Base-by-base conservation (phyloP, 371 early-diverging fungal species). In the Vairimorpha ceranae region DNA sequence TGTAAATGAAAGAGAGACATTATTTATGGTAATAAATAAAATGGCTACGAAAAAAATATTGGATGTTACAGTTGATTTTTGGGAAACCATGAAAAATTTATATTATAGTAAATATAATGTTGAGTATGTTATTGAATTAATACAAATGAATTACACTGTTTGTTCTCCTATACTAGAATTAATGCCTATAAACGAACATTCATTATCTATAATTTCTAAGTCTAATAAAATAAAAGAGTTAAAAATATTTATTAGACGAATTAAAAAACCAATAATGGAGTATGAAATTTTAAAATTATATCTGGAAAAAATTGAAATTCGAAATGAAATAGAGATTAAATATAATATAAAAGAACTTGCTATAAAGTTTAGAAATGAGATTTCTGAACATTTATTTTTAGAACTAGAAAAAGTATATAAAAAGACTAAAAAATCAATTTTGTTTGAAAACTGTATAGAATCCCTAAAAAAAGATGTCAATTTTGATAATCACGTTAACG, bases 61-160 rank as follows among this genome's bases (percentile, higher is more conserved):
- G 6, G 27, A 8, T 27, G 3, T 27, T 8, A 29, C 8, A 12
- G 6, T 27, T 6, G 6, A 2, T 25, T 15, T 54, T 25, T 54
- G 29, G 29, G 27, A 27, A 25, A 27, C 1, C 27, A 7, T 54
- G 27, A 54, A 4, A 8, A 25, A 54, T 29, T 54, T 60, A 38
- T 70, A 70, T 33, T 21, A 35, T 35, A 46, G n/a, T 61, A 54
- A 63, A 29, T 32, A 60, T n/a, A 46, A 70, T 7, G 46, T 59
- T 4, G 4, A 21, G 6, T 29, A 58, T 6, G 17, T 59, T 41
- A 70, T 70, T 15, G 30, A 25, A 23, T 6, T 25, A 12, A 70
- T 70, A 29, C 70, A 67, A 38, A 23, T 21, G 17, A 56, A 25
- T 29, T 56, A 36, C 32, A 17, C 23, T 0, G 54, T 67, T 21